Evolutionary conservation across 2,329 filamentous ascomycete genomes (phyloP).

Genomic region (Cladophialophora psammophila): DNA sequence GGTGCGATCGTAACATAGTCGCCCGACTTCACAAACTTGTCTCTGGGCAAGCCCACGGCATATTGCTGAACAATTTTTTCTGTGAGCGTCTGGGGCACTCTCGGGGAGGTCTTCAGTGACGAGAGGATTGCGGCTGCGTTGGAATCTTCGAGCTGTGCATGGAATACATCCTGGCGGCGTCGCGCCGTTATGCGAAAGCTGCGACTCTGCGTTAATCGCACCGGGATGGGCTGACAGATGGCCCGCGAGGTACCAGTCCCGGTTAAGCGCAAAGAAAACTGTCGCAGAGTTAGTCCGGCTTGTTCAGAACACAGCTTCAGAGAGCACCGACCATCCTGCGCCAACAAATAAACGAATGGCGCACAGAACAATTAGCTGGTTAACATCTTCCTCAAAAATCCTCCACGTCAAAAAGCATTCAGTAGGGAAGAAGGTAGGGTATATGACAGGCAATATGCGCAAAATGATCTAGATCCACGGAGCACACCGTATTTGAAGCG

Average conservation of each 20-base stretch:
- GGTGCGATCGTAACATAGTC: slow-evolving; percentile 84
- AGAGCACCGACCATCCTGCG: too few relatives aligned
- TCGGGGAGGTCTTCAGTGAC: slow-evolving; percentile 67
- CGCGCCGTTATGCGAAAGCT: slow-evolving; percentile 17
- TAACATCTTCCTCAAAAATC: too few relatives aligned
- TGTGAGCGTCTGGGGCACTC: slow-evolving; percentile 77
- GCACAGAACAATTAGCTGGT: too few relatives aligned
- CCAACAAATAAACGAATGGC: too few relatives aligned
- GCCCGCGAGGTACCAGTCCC: slow-evolving; percentile 13
- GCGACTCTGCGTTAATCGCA: slow-evolving; percentile 17
- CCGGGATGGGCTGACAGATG: neutral
- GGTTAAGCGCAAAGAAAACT: slow-evolving; percentile 13
- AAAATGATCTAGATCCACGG: too few relatives aligned
- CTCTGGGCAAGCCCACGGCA: slow-evolving; percentile 74
- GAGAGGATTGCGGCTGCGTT: slow-evolving; percentile 75
- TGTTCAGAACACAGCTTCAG: too few relatives aligned
- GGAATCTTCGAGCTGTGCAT: slow-evolving; percentile 67
- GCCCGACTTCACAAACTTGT: slow-evolving; percentile 77
- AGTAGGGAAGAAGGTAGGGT: too few relatives aligned
- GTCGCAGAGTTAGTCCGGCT: too few relatives aligned
- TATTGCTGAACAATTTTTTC: slow-evolving; percentile 92
- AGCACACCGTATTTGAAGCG: too few relatives aligned
- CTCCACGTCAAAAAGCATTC: too few relatives aligned
- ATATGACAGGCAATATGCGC: too few relatives aligned
- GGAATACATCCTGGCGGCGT: slow-evolving; percentile 63